These are phyloP conservation scores for Magnusiomyces suaveolens DNA, from an alignment of 1,139 yeast genomes.

Conservation along the genomic window DNA sequence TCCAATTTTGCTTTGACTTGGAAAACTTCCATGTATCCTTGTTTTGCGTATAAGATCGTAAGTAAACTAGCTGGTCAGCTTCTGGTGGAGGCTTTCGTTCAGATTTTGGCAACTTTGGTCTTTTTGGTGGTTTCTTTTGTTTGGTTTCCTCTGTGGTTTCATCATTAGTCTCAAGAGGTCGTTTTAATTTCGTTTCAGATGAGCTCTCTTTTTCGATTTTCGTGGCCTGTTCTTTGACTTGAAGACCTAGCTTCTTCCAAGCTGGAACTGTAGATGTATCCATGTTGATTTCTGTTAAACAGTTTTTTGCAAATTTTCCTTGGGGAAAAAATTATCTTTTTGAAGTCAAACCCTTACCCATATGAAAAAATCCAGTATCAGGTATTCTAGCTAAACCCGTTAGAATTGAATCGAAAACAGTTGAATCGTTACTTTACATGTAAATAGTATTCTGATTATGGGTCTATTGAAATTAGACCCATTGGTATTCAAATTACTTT, in stretches of 20 bases:
- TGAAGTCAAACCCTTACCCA: background rate
- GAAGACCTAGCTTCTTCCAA: conserved; percentile 79
- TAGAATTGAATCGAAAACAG: too few relatives aligned
- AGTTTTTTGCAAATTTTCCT: too few relatives aligned
- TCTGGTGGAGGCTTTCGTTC: conserved; percentile 71
- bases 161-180: background rate
- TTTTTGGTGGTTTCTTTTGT: conserved; percentile 59
- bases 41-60: conserved; percentile 56
- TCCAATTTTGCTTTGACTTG: conserved; percentile 91
- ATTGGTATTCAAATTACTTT: too few relatives aligned
- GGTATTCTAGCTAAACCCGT: too few relatives aligned
- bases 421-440: too few relatives aligned
- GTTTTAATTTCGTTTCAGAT: conserved; percentile 30
- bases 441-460: too few relatives aligned
- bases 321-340: background rate
- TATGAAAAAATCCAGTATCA: background rate
- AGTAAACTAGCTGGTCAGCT: conserved; percentile 69
- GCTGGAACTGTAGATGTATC: conserved; percentile 53
- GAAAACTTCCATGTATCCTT: conserved; percentile 77
- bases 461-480: too few relatives aligned
- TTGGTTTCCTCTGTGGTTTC: conserved; percentile 39
- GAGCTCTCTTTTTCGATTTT: conserved; percentile 25
- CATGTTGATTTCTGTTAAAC: background rate
- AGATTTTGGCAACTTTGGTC: conserved; percentile 63
- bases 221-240: conserved; percentile 34